These are phyloP conservation scores for Scopulariopsis brevicaulis DNA, from an alignment of 2,329 filamentous ascomycete species.

Conservation along the genomic window DNA sequence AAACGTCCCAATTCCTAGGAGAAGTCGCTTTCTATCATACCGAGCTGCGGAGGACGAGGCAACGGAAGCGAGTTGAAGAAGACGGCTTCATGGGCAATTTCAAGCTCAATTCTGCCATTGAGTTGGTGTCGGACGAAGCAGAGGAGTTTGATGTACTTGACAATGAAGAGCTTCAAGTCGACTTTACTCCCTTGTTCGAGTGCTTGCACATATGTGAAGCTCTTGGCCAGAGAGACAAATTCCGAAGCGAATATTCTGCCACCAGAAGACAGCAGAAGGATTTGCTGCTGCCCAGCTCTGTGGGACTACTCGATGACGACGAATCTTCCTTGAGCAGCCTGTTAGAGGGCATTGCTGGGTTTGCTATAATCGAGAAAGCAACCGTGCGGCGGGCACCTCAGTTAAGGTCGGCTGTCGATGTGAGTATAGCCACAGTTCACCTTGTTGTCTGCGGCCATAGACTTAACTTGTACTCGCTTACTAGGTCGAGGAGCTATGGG, in stretches of 20 bases:
- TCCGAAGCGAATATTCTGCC: constrained; percentile 81
- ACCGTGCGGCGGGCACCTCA: constrained; percentile 83
- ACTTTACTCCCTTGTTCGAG: constrained; percentile 91
- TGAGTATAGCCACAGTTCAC: constrained; percentile 25
- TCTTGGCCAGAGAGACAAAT: constrained; percentile 82
- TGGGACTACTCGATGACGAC: constrained; percentile 73
- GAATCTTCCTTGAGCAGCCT: constrained; percentile 79
- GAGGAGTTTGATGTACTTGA: constrained; percentile 94
- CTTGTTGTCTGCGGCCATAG: too few species aligned
- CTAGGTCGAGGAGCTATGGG: constrained; percentile 94
- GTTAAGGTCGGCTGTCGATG: constrained; percentile 71
- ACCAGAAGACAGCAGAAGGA: constrained; percentile 89
- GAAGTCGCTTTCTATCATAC: constrained; percentile 97
- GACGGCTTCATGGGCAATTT: constrained; percentile 70
- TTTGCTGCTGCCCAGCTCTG: constrained; percentile 63
- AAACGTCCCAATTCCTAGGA: constrained; percentile 90
- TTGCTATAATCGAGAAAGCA: constrained; percentile 90
- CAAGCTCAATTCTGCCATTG: constrained; percentile 89
- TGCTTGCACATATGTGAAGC: constrained; percentile 95
- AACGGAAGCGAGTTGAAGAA: constrained; percentile 70
- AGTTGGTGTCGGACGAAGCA: constrained; percentile 86
- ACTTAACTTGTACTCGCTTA: neutral
- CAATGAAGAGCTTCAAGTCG: constrained; percentile 89
- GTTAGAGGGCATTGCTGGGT: constrained; percentile 87
- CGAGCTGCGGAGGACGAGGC: constrained; percentile 69